phyloP scores from a whole-genome alignment of 805 yeast species.

The Torulaspora gathmanii region DNA sequence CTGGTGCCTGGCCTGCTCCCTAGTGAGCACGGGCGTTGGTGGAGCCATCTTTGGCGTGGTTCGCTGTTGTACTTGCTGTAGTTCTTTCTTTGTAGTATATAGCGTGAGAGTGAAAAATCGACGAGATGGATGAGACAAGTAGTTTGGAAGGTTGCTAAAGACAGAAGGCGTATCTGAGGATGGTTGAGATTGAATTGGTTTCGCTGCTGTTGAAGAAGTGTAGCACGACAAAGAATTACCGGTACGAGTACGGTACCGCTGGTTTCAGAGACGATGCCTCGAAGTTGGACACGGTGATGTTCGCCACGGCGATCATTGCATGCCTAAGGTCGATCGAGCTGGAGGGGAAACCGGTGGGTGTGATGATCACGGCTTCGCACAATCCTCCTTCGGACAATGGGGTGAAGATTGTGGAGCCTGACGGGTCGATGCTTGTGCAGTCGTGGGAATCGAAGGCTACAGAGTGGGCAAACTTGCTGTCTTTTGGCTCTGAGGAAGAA shows the following conservation, averaged over 20 bases:
- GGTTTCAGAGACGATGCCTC: conserved; percentile 81
- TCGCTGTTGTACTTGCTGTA: background rate
- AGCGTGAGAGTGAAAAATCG: conserved; percentile 1
- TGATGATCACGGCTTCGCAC: conserved; percentile 95
- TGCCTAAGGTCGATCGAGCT: conserved; percentile 70
- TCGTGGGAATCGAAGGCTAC: conserved; percentile 85
- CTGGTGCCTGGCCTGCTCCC: conserved; percentile 34
- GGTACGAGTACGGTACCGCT: conserved; percentile 87
- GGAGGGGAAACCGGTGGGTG: conserved; percentile 72
- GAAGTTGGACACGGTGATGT: conserved; percentile 72
- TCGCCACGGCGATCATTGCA: conserved; percentile 79
- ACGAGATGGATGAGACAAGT: background rate
- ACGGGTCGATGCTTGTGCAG: conserved; percentile 82
- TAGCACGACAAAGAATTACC: conserved; percentile 37
- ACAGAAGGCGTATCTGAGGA: background rate
- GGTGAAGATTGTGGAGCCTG: conserved; percentile 88
- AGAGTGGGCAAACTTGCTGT: conserved; percentile 58
- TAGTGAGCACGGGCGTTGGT: conserved; percentile 43
- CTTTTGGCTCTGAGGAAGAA: conserved; percentile 32
- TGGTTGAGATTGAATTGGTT: conserved; percentile 6
- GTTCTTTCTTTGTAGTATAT: background rate
- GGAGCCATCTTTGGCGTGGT: conserved; percentile 43
- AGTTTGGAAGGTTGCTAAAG: background rate
- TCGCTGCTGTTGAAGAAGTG: conserved; percentile 30
- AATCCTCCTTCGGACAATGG: conserved; percentile 92